Percentiles rank a stretch among this genome's conserved stretches.
These are phyloP conservation scores for Lotus japonicus DNA, from an alignment of 306 rosid species.

Conservation along the genomic window DNA sequence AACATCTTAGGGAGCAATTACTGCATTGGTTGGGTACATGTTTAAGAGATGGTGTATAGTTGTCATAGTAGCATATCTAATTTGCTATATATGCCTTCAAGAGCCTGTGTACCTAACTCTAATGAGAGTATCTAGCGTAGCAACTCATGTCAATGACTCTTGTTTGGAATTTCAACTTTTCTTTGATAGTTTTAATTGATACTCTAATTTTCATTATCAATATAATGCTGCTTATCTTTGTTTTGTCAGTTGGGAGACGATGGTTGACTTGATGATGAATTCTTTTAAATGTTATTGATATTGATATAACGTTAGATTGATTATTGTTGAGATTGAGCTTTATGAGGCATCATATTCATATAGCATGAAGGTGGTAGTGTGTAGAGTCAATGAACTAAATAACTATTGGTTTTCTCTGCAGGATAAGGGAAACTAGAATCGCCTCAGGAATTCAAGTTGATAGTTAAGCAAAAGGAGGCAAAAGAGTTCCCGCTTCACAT, in stretches of 20 bases:
- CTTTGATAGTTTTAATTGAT: neutral
- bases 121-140: neutral
- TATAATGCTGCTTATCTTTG: neutral
- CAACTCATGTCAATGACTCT: neutral
- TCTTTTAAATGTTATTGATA: neutral
- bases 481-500: neutral
- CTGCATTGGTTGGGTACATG: neutral
- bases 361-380: neutral
- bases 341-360: neutral
- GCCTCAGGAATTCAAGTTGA: slow-evolving; percentile 16
- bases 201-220: neutral
- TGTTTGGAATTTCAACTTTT: neutral
- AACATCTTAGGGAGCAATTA: neutral
- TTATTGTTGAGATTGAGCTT: neutral
- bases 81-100: neutral
- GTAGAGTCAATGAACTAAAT: neutral
- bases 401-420: slow-evolving; percentile 4
- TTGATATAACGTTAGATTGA: neutral
- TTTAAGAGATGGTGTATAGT: neutral
- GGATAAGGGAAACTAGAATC: slow-evolving; percentile 17
- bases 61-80: neutral
- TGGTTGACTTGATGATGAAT: neutral
- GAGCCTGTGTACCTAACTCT: neutral
- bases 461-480: slow-evolving; percentile 5
- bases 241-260: neutral